Conservation (phyloP, 164 flowering plant species). For the Sedum album region DNA sequence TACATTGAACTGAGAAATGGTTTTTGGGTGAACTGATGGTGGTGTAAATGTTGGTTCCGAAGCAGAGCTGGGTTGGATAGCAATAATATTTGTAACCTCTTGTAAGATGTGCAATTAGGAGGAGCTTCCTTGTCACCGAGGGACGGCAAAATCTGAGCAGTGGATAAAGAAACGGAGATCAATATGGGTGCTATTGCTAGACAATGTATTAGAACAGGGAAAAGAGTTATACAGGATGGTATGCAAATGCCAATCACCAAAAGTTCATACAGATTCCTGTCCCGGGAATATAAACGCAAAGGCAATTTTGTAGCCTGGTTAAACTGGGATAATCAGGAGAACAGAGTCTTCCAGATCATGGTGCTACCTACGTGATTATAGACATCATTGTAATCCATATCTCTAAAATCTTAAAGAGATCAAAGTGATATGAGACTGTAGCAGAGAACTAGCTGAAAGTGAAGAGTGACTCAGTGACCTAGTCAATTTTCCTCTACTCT, state of each 20-base stretch:
- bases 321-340: too few species aligned
- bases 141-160: neutral
- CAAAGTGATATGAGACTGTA: too few species aligned
- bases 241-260: neutral
- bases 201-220: neutral
- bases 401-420: too few species aligned
- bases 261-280: too few species aligned
- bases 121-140: constrained; percentile 1
- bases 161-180: neutral
- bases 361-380: too few species aligned
- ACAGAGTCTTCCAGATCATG: too few species aligned
- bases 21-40: neutral
- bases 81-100: neutral
- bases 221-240: neutral
- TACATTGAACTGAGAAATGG: neutral
- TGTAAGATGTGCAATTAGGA: neutral
- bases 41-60: neutral
- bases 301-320: neutral
- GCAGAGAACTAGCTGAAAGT: too few species aligned
- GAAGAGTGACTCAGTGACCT: too few species aligned
- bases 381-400: too few species aligned
- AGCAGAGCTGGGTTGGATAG: neutral
- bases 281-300: too few species aligned
- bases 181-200: neutral
- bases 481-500: too few species aligned